These are phyloP conservation scores for Enterocytospora artemiae DNA, from an alignment of 371 early-diverging fungal genomes.

Conservation along the genomic window DNA sequence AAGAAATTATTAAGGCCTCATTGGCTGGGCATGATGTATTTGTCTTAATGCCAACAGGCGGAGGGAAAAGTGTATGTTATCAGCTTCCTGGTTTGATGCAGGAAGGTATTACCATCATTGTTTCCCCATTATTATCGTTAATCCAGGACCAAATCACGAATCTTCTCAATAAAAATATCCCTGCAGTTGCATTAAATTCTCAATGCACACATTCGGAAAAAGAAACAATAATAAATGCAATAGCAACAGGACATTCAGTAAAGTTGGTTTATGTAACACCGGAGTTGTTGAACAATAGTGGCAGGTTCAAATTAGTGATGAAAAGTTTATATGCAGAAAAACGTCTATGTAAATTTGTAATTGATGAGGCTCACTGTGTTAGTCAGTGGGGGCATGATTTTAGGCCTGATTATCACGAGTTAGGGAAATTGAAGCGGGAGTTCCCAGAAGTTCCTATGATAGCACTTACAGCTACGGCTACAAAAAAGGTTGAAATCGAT, in stretches of 20 bases:
- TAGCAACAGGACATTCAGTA: conserved; percentile 55
- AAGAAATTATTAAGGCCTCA: conserved; percentile 78
- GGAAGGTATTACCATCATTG: conserved; percentile 76
- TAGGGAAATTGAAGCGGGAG: conserved; percentile 61
- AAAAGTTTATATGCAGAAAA: conserved; percentile 13
- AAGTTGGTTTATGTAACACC: conserved; percentile 84
- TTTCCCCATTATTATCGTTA: conserved; percentile 85
- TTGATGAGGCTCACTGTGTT: conserved; percentile 96
- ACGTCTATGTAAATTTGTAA: conserved; percentile 66
- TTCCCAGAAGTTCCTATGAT: conserved; percentile 75
- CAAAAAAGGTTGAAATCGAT: conserved; percentile 70
- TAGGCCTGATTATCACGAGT: conserved; percentile 58
- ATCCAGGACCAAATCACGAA: conserved; percentile 89
- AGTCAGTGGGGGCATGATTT: conserved; percentile 93
- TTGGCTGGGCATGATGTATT: conserved; percentile 77
- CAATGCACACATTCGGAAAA: conserved; percentile 57
- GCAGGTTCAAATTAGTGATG: conserved; percentile 63
- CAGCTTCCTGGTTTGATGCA: conserved; percentile 77
- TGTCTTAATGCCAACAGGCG: conserved; percentile 98
- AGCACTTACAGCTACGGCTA: conserved; percentile 94
- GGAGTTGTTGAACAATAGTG: conserved; percentile 71
- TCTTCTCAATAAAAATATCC: conserved; percentile 66
- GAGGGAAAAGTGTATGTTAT: conserved; percentile 93
- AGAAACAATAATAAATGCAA: conserved; percentile 60
- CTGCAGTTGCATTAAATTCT: conserved; percentile 64